Evolutionary conservation across 306 rosid genomes (phyloP).

Genomic region (Pterocarpus macrocarpus): DNA sequence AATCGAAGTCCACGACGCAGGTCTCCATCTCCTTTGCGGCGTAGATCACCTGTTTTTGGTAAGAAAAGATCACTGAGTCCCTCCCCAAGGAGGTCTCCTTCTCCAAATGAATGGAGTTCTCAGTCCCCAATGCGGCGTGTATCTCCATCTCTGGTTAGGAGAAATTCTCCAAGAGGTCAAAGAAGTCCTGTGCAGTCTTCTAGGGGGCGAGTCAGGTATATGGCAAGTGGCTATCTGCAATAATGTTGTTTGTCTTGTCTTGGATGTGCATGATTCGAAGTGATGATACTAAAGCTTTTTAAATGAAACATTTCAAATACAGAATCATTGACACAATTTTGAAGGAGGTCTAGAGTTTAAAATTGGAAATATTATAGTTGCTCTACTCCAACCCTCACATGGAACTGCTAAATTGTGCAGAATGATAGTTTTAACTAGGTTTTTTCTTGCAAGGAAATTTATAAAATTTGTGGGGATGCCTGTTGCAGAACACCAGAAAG

Average conservation of each 20-base stretch:
- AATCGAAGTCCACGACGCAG: conserved; percentile 59
- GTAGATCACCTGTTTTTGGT: conserved; percentile 56
- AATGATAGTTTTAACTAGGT: conserved; percentile 17
- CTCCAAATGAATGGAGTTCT: conserved; percentile 61
- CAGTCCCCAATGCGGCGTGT: conserved; percentile 56
- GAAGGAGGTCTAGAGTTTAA: conserved; percentile 10
- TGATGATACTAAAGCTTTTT: conserved; percentile 9
- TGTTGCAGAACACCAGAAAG: conserved; percentile 57
- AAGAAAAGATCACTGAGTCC: conserved; percentile 52
- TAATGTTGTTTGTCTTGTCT: conserved; percentile 12
- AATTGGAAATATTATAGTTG: neutral
- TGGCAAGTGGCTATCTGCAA: neutral
- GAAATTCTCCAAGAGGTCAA: conserved; percentile 51
- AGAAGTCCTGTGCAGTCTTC: conserved; percentile 61
- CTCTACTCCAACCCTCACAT: neutral
- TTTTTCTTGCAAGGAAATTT: conserved; percentile 27
- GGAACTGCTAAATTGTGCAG: conserved; percentile 25
- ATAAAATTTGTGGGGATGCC: conserved; percentile 37
- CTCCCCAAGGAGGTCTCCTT: conserved; percentile 58
- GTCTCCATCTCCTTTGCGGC: conserved; percentile 59
- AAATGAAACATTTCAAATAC: neutral
- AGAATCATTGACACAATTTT: conserved; percentile 1
- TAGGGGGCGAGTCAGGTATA: conserved; percentile 66
- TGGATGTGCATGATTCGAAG: conserved; percentile 15
- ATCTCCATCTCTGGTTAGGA: conserved; percentile 61